Conservation (phyloP, 2,329 filamentous ascomycete genomes). For the Colletotrichum echinochloae region DNA sequence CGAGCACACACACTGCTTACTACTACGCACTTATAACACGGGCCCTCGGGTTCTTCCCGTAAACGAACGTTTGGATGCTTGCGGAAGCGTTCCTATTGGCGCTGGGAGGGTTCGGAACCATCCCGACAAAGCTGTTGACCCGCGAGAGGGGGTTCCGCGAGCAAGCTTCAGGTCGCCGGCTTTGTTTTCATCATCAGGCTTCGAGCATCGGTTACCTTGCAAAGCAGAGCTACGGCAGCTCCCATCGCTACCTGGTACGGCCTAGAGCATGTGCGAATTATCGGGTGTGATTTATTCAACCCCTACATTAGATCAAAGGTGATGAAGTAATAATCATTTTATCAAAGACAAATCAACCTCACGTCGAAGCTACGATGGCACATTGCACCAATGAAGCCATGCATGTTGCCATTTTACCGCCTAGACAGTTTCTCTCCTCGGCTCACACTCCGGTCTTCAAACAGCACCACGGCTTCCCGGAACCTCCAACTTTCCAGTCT, state of each 20-base stretch:
- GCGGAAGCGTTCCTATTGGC: conserved; percentile 14
- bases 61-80: neutral
- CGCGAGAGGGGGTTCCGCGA: neutral
- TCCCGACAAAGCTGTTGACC: neutral
- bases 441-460: neutral
- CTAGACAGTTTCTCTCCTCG: neutral
- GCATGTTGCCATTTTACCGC: neutral
- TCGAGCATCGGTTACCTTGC: neutral
- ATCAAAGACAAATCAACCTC: too few relatives aligned
- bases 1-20: neutral
- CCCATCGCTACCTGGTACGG: neutral
- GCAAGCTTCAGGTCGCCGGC: neutral
- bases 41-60: conserved; percentile 7
- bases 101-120: conserved; percentile 1
- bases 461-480: too few relatives aligned
- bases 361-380: neutral
- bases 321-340: too few relatives aligned
- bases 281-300: neutral
- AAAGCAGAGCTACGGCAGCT: neutral
- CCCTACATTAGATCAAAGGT: neutral
- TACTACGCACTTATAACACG: neutral
- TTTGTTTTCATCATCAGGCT: neutral
- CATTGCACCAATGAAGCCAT: neutral
- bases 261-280: neutral
- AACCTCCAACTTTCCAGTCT: conserved; percentile 3